Percentiles rank a stretch among this genome's conserved stretches.
Evolutionary conservation across 225 moss, liverwort and hornwort species (phyloP).

Genomic region (Climacium dendroides): DNA sequence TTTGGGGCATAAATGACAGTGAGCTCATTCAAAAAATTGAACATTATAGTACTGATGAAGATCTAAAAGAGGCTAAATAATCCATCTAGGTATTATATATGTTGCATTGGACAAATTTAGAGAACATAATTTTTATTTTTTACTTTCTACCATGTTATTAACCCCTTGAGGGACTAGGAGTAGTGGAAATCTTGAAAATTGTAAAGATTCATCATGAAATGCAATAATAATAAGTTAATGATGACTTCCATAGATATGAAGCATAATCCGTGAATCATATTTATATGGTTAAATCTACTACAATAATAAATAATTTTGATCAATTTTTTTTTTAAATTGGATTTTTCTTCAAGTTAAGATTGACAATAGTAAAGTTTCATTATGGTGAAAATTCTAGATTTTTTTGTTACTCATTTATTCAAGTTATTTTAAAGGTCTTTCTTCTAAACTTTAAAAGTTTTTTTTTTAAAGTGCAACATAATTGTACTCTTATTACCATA

Average conservation of each 20-base stretch:
- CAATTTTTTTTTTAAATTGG: no score
- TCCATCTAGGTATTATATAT: background rate
- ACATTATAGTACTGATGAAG: accelerated
- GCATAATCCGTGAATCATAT: background rate
- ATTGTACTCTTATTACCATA: background rate
- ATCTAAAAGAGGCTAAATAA: background rate
- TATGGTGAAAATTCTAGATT: background rate
- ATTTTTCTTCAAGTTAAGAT: no score
- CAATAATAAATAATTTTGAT: background rate
- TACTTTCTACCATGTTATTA: accelerated
- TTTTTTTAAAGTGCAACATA: background rate
- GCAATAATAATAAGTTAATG: background rate
- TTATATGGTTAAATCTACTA: background rate
- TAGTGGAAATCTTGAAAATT: background rate
- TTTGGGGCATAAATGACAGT: no score
- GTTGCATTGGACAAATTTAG: accelerated
- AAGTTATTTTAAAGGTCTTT: accelerated
- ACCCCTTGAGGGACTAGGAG: accelerated
- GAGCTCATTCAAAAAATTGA: background rate
- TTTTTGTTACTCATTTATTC: background rate
- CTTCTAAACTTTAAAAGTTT: no score
- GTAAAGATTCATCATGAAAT: background rate
- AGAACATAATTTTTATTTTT: accelerated
- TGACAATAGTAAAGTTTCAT: background rate
- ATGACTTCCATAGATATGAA: background rate